Conservation (phyloP, 257 asterid genomes). For the Paulownia fortunei region DNA sequence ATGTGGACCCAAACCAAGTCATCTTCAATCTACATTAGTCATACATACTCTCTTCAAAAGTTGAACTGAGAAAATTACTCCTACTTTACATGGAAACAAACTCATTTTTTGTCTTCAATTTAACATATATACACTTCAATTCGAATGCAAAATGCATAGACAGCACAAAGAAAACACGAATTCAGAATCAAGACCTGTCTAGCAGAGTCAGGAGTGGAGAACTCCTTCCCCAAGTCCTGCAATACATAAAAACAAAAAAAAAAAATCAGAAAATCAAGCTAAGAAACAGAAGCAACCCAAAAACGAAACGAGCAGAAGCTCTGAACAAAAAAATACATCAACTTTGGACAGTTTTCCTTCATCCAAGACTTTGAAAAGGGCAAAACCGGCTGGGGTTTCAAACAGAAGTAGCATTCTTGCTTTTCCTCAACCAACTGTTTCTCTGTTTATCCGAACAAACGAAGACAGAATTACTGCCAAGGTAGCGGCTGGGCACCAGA, state of each 20-base stretch:
- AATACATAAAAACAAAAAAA: background rate
- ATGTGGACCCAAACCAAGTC: background rate
- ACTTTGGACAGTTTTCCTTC: constrained; percentile 52
- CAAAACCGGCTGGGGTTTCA: constrained; percentile 55
- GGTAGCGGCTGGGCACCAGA: no score
- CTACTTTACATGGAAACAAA: background rate
- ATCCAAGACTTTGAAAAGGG: constrained; percentile 52
- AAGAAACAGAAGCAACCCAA: background rate
- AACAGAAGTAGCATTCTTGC: constrained; percentile 43
- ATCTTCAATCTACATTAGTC: background rate
- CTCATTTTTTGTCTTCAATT: background rate
- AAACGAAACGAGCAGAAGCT: background rate
- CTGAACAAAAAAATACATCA: constrained; percentile 35
- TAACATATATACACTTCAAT: background rate
- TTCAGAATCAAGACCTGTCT: constrained; percentile 54
- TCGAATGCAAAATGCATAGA: background rate
- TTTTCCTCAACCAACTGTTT: background rate
- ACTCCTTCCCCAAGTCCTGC: constrained; percentile 82
- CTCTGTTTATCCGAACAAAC: background rate
- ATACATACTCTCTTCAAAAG: background rate
- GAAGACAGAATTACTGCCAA: no score
- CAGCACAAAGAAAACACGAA: background rate
- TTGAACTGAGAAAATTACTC: background rate
- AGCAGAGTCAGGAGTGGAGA: constrained; percentile 71
- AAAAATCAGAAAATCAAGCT: background rate